A percentile compares a stretch with the other conserved stretches of the same genome.
Conservation (phyloP, 805 yeast species). For the Kockiozyma suomiensis region DNA sequence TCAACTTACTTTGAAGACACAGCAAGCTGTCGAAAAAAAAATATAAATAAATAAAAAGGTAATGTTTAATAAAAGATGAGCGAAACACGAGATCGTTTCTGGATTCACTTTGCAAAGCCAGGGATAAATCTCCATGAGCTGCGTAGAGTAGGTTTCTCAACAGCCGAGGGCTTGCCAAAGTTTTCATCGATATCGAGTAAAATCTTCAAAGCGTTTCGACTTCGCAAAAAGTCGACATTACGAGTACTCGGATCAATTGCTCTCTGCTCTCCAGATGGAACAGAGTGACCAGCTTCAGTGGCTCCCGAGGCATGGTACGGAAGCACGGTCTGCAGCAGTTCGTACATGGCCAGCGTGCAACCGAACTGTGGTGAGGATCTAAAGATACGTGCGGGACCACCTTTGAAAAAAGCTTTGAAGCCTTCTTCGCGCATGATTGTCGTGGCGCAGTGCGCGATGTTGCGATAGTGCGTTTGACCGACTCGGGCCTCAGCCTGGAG, state of each 20-base stretch:
- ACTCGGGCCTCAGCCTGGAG: constrained; percentile 78
- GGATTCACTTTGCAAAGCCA: constrained; percentile 6
- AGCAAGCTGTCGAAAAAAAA: no score
- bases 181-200: constrained; percentile 50
- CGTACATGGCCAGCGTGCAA: constrained; percentile 96
- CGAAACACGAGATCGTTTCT: no score
- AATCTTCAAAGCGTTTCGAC: constrained; percentile 48
- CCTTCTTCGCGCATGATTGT: constrained; percentile 84
- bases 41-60: background rate
- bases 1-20: no score
- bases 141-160: constrained; percentile 5
- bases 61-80: background rate
- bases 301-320: constrained; percentile 55
- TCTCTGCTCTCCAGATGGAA: constrained; percentile 42
- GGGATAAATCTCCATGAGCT: constrained; percentile 29
- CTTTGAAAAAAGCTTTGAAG: constrained; percentile 84
- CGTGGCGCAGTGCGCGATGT: constrained; percentile 74
- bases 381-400: constrained; percentile 91
- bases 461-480: constrained; percentile 76
- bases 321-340: constrained; percentile 74
- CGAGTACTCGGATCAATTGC: constrained; percentile 33
- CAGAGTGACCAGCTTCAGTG: constrained; percentile 50
- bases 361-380: constrained; percentile 98
- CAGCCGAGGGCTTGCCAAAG: constrained; percentile 45
- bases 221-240: constrained; percentile 45